Conservation (phyloP, 352 stramenopile genomes). For the Hyaloperonospora arabidopsidis region DNA sequence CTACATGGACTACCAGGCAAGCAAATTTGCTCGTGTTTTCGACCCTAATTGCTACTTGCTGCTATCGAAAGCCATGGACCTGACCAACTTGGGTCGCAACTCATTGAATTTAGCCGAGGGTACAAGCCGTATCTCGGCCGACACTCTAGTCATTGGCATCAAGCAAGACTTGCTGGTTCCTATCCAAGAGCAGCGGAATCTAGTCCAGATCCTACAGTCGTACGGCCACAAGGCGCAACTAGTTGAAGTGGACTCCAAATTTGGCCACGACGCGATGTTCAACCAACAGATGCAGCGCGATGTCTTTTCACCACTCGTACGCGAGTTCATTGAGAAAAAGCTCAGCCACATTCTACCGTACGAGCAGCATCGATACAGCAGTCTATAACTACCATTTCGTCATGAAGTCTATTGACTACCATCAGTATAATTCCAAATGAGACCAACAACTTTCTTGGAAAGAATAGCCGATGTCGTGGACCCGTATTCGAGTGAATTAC, state of each 20-base stretch:
- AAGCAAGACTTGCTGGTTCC: slow-evolving; percentile 84
- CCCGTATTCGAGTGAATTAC: too few species aligned
- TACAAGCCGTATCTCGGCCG: slow-evolving; percentile 55
- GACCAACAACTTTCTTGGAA: not conserved
- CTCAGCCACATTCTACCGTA: slow-evolving; percentile 42
- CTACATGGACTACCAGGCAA: slow-evolving; percentile 87
- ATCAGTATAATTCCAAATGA: not conserved
- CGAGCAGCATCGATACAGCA: slow-evolving; percentile 78
- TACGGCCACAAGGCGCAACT: slow-evolving; percentile 59
- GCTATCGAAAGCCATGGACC: slow-evolving; percentile 83
- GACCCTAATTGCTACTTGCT: slow-evolving; percentile 87
- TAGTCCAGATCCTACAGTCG: slow-evolving; percentile 76
- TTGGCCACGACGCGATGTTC: slow-evolving; percentile 86
- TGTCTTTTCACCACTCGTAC: slow-evolving; percentile 61
- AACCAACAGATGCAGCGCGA: slow-evolving; percentile 72
- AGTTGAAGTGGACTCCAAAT: slow-evolving; percentile 77
- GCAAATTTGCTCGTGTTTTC: slow-evolving; percentile 77
- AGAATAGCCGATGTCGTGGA: not conserved
- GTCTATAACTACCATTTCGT: slow-evolving; percentile 25
- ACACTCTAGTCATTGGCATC: slow-evolving; percentile 69
- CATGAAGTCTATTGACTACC: too few species aligned
- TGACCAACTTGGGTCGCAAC: slow-evolving; percentile 68
- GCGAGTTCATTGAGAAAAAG: slow-evolving; percentile 62
- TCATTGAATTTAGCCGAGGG: slow-evolving; percentile 66
- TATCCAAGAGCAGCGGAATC: slow-evolving; percentile 68